A percentile compares a stretch with the other conserved stretches of the same genome.
phyloP scores from a whole-genome alignment of 73 alveolate species.

The Breviolum minutum region DNA sequence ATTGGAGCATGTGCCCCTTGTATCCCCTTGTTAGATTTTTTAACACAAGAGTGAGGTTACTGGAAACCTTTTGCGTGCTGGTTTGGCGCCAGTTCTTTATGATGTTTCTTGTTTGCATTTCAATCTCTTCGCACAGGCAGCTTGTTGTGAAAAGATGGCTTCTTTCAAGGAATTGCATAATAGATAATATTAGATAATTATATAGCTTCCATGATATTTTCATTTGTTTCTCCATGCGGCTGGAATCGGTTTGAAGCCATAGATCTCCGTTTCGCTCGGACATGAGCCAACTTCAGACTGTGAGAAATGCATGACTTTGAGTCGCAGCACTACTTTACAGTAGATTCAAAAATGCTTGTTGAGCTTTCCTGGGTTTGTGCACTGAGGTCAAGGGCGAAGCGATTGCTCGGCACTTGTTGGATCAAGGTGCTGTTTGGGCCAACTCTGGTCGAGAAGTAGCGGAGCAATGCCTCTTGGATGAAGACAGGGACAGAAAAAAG shows the following conservation, averaged over 20 bases:
- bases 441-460: constrained; percentile 36
- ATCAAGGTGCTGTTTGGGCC: constrained; percentile 75
- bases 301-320: too few relatives aligned
- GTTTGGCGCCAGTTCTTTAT: constrained; percentile 50
- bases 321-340: too few relatives aligned
- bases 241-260: too few relatives aligned
- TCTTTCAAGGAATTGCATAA: too few relatives aligned
- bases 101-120: not conserved
- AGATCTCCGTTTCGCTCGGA: too few relatives aligned
- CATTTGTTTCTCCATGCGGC: too few relatives aligned
- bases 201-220: not conserved
- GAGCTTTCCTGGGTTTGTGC: not conserved
- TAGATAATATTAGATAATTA: not conserved
- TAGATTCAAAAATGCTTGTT: too few relatives aligned
- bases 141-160: too few relatives aligned
- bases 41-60: not conserved
- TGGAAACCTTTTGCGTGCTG: constrained; percentile 58
- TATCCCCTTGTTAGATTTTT: not conserved
- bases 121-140: too few relatives aligned
- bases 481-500: too few relatives aligned
- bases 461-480: constrained; percentile 29
- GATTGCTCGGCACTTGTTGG: constrained; percentile 34
- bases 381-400: constrained; percentile 55
- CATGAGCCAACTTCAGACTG: too few relatives aligned
- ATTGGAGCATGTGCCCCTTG: not conserved